Evolutionary conservation across 2,329 filamentous ascomycete species (phyloP).

Genomic region (Aquanectria penicillioides): DNA sequence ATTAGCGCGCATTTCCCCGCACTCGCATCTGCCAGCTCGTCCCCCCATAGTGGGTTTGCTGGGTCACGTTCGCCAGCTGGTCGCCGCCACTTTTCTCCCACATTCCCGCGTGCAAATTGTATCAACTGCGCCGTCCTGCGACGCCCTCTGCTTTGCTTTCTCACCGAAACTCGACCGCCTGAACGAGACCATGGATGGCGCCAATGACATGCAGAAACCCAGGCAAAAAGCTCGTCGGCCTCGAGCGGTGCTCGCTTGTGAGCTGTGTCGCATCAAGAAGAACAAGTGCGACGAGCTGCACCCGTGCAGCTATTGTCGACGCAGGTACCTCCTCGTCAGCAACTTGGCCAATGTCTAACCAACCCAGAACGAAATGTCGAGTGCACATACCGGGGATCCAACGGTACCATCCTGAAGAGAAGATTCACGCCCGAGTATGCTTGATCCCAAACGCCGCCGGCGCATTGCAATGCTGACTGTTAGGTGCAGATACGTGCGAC

Average conservation of each 20-base stretch:
- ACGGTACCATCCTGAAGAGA: constrained; percentile 4
- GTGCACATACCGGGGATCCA: constrained; percentile 41
- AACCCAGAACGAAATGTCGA: constrained; percentile 32
- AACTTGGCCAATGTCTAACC: background rate
- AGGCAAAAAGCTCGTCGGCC: constrained; percentile 35
- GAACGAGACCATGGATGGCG: background rate
- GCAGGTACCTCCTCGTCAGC: constrained; percentile 1
- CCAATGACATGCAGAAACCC: constrained; percentile 7
- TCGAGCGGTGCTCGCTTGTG: constrained; percentile 58
- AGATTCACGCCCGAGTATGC: constrained; percentile 8
- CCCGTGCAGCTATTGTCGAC: constrained; percentile 42
- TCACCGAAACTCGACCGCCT: background rate
- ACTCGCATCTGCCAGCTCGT: constrained; percentile 2
- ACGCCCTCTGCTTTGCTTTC: background rate
- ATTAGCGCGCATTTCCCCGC: constrained; percentile 15
- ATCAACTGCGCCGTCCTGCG: too few relatives aligned
- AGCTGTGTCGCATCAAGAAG: constrained; percentile 57
- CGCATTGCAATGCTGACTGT: background rate
- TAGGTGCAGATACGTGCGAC: constrained; percentile 34
- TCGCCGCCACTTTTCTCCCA: constrained; percentile 5
- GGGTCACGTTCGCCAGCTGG: too few relatives aligned
- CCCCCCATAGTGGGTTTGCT: too few relatives aligned
- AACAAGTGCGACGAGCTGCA: constrained; percentile 59
- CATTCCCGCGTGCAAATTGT: too few relatives aligned
- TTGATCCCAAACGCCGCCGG: background rate